These are phyloP conservation scores for Phytophthora ramorum DNA, from an alignment of 352 stramenopile genomes.

Conservation along the genomic window DNA sequence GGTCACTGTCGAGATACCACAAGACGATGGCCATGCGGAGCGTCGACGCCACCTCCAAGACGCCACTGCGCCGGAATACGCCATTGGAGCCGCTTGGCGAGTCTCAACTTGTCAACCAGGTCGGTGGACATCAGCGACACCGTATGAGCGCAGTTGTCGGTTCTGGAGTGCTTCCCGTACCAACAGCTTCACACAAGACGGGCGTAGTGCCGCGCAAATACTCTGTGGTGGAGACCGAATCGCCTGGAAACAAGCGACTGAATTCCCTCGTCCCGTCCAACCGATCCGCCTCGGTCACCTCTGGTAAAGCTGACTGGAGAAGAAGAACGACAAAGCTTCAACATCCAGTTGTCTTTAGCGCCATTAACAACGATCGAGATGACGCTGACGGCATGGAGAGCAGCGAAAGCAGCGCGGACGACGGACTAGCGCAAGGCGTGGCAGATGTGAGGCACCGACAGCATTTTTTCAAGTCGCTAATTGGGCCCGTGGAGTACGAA, in stretches of 20 bases:
- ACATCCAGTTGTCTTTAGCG: conserved; percentile 17
- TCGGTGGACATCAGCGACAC: conserved; percentile 4
- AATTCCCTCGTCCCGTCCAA: conserved; percentile 14
- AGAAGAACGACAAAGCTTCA: conserved; percentile 5
- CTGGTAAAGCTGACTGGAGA: conserved; percentile 14
- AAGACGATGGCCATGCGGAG: conserved; percentile 6
- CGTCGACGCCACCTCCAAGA: conserved; percentile 12
- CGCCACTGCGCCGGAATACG: conserved; percentile 20
- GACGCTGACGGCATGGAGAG: conserved; percentile 18
- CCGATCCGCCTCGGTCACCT: conserved; percentile 17
- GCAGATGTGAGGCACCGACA: conserved; percentile 25
- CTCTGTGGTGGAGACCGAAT: not conserved
- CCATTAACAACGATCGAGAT: conserved; percentile 20
- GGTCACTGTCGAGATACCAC: not conserved
- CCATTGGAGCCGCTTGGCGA: conserved; percentile 32
- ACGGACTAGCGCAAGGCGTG: conserved; percentile 15
- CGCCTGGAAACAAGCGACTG: conserved; percentile 9
- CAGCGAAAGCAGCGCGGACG: conserved; percentile 18
- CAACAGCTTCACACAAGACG: conserved; percentile 5
- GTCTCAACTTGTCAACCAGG: conserved; percentile 10
- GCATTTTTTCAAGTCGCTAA: conserved; percentile 33
- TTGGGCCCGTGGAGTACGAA: conserved; percentile 44
- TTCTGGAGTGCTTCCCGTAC: not conserved
- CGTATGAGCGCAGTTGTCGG: conserved; percentile 1
- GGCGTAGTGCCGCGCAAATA: conserved; percentile 20